Percentiles rank a stretch among this genome's conserved stretches.
phyloP scores from a whole-genome alignment of 2,329 filamentous ascomycete species.

The Fusarium pseudocircinatum region DNA sequence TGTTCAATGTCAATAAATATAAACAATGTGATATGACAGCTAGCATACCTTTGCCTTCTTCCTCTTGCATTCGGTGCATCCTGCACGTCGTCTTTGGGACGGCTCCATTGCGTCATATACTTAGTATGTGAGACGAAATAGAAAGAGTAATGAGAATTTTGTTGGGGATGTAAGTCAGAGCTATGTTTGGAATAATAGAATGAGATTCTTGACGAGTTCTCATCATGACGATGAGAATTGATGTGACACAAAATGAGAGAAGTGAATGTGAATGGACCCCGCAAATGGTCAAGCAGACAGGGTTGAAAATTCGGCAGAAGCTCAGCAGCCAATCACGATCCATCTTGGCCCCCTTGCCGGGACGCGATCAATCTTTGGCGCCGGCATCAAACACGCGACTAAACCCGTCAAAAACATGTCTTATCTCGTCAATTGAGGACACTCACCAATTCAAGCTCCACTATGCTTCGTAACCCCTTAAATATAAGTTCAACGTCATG shows the following conservation, averaged over 20 bases:
- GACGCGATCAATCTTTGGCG: neutral
- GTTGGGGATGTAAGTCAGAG: neutral
- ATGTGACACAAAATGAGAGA: neutral
- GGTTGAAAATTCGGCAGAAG: neutral
- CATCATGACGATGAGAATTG: too few relatives aligned
- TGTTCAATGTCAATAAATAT: rapidly evolving
- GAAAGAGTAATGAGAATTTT: rapidly evolving
- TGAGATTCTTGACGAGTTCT: neutral
- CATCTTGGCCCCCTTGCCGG: too few relatives aligned
- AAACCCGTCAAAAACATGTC: rapidly evolving
- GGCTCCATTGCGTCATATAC: neutral
- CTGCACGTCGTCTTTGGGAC: constrained; percentile 2
- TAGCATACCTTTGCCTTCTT: constrained; percentile 13
- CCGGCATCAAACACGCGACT: neutral
- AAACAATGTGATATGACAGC: rapidly evolving
- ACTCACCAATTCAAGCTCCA: rapidly evolving
- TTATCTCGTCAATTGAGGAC: too few relatives aligned
- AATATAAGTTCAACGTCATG: rapidly evolving
- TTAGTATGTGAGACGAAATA: neutral
- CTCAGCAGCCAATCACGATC: neutral
- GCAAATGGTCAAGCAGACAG: neutral
- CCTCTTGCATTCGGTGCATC: constrained; percentile 17
- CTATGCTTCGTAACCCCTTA: rapidly evolving
- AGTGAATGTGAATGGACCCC: neutral
- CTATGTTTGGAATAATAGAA: rapidly evolving